A percentile compares a stretch with the other conserved stretches of the same genome.
Conservation (phyloP, 2,329 filamentous ascomycete genomes). For the Phaeophleospora eucalypticola region DNA sequence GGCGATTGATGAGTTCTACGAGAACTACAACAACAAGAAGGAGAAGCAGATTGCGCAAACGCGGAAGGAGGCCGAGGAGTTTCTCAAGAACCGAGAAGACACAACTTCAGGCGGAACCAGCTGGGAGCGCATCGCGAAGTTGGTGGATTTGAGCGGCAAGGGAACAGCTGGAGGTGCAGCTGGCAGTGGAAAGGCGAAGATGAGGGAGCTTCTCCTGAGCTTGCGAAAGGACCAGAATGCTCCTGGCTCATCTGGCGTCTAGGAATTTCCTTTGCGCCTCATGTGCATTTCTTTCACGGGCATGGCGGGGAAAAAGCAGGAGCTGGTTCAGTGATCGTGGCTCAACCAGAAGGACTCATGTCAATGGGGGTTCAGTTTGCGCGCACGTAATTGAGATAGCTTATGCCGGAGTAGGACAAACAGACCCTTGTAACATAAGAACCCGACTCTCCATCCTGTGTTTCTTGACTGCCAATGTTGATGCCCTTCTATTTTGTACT, state of each 20-base stretch:
- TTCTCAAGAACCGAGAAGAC: conserved; percentile 82
- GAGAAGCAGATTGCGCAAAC: conserved; percentile 90
- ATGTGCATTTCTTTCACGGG: not conserved
- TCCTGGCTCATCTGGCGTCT: conserved; percentile 52
- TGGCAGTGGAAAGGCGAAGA: conserved; percentile 91
- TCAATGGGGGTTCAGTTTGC: conserved; percentile 1
- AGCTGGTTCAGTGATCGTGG: not conserved
- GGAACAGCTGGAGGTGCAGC: conserved; percentile 78
- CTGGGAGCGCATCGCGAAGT: conserved; percentile 96
- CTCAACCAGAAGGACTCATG: not conserved
- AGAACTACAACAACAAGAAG: conserved; percentile 98
- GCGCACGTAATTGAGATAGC: not conserved
- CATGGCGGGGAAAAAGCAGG: not conserved
- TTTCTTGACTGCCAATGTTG: too few relatives aligned
- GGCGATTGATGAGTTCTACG: conserved; percentile 98
- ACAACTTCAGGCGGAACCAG: conserved; percentile 91
- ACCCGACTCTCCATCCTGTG: too few relatives aligned
- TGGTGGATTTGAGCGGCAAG: conserved; percentile 97
- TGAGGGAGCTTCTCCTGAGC: conserved; percentile 82
- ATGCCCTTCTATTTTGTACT: too few relatives aligned
- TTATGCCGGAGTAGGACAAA: conserved; percentile 1
- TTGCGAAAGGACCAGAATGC: conserved; percentile 90
- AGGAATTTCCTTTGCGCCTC: not conserved
- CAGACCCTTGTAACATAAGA: conserved; percentile 3
- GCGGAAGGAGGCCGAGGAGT: conserved; percentile 87